A percentile compares a stretch with the other conserved stretches of the same genome.
These are phyloP conservation scores for Venturiaceae sp. DNA, from an alignment of 2,329 filamentous ascomycete genomes.

Conservation along the genomic window DNA sequence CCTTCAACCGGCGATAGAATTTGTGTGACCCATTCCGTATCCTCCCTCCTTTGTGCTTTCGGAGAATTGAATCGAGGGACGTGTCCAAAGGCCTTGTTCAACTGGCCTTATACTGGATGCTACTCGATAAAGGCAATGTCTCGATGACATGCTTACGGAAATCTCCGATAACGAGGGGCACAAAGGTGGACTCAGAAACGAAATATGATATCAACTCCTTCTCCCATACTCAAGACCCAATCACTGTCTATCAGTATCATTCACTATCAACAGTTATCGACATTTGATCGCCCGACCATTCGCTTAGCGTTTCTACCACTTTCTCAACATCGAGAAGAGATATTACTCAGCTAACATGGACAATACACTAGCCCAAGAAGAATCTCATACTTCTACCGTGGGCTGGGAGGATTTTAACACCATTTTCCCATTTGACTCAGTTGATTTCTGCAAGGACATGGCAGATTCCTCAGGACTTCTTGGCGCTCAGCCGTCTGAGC, in stretches of 20 bases:
- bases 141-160: neutral
- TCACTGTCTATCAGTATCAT: neutral
- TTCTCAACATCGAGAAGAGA: neutral
- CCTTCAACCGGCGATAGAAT: neutral
- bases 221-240: neutral
- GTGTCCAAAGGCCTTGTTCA: neutral
- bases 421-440: neutral
- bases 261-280: neutral
- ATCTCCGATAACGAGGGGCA: neutral
- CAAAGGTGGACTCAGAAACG: neutral
- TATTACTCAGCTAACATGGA: neutral
- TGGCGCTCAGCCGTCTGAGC: neutral
- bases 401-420: neutral
- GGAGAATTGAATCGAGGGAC: neutral
- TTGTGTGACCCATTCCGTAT: neutral
- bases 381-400: neutral
- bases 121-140: neutral
- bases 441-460: neutral
- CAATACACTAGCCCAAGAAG: neutral
- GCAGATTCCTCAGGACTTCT: neutral
- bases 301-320: neutral
- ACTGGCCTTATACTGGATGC: neutral
- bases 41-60: neutral
- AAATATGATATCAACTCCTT: neutral
- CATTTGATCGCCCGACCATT: too few relatives aligned